Evolutionary conservation across 495 filamentous ascomycete species (phyloP), one percentile per base, ranked within the genome.

Genomic region (Aspergillus steynii): DNA sequence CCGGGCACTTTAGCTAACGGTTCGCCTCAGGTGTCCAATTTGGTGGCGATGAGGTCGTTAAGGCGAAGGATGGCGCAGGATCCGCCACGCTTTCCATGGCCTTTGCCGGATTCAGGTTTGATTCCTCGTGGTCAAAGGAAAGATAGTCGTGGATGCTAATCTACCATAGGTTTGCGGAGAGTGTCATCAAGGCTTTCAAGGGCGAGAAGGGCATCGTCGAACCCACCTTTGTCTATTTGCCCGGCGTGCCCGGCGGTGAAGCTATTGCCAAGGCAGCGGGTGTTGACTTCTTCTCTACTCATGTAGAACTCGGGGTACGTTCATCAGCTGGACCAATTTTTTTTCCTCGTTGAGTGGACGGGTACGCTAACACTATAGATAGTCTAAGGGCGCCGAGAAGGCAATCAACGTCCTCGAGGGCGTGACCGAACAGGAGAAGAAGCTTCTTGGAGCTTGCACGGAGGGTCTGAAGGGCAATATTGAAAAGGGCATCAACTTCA

Each of bases 41-140:
- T 68, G 96, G 96, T 71, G 95, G 95, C 77, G 95, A 99, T 70
- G 95, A 99, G 82, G 95, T 99, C 67, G 95, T 98, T 71, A 87
- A 95, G 82, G 95, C 95, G 71, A 99, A 99, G 89, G 91, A 94
- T 60, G 95, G 95, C 67, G 85, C 88, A 71, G 95, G 95, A 63
- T 97, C 93, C 46, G 95, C 95, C 64, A 99, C 95, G 59, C 86
- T 98, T 34, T 96, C 92, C 64, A 99, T 99, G 95, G 95, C 95
- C 58, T 97, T 90, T 72, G 95, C 95, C 67, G 95, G 96, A 63
- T 98, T 86, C 84, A 86, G 93, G 90, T 95, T 75, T 60, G 65
- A 70, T 63, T 53, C 31, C 29, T 59, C n/a, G 2, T 15, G 20
- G n/a, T 8, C n/a, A 47, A 1, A 15, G 37, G 29, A 51, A 14